Evolutionary conservation across 345 rosid genomes (phyloP), one percentile per base, ranked within the genome.

Genomic region (Arabis hirsuta): DNA sequence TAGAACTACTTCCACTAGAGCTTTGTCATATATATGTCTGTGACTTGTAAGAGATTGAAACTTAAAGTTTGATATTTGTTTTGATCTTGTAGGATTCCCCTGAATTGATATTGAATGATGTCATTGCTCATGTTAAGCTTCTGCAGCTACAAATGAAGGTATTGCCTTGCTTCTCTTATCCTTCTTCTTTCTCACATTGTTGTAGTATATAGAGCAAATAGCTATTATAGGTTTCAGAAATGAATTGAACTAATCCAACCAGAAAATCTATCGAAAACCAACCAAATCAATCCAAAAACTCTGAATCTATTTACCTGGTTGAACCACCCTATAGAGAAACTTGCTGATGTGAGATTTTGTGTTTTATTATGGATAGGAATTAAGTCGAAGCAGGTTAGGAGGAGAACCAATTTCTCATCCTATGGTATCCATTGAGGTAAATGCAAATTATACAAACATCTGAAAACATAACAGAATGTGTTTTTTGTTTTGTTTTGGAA

Each of bases 101-200:
- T 69, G 73, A 65, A 48, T 71, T 45, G 26, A 52, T 67, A 39
- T 6, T 84, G 78, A 81, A 81, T 77, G 82, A 79, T 45, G 41
- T 74, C 16, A 71, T 83, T 70, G 76, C 62, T 65, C 71, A 84
- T 68, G 80, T 86, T 70, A 86, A 86, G 83, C 78, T 79, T 78
- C 78, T 88, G 73, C 90, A 88, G 67, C 64, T 81, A 56, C 87
- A 84, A 76, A 58, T 88, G 73, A 84, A 79, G 88, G 93, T 86
- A 76, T 62, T 41, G 45, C 12, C 61, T 53, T 13, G 52, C 51
- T 73, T 66, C 52, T 44, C 53, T 19, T 5, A 32, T 55, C 47
- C 11, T 47, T 32, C 38, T 32, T 45, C 22, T 44, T 12, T 16
- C 43, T 19, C 42, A 39, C 39, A 11, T 36, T 36, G 41, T 41